Base-by-base conservation (phyloP, 106 monocot species). In the Dioscorea alata region DNA sequence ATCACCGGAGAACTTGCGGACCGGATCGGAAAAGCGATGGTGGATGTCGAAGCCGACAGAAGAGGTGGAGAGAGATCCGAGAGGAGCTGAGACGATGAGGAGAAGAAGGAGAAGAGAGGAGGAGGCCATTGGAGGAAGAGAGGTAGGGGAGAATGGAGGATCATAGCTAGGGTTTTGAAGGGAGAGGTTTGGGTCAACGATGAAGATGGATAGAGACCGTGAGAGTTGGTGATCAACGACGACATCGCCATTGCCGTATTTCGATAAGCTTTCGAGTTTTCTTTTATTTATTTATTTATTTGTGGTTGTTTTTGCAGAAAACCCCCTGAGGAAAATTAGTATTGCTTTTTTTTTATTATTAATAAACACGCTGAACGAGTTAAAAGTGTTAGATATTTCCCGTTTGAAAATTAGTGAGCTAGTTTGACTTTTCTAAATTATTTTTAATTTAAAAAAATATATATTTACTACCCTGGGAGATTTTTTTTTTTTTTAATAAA, bases 1-100 rank as follows among this genome's bases (percentile, higher is more conserved):
- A n/a, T 19, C n/a, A 28, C 52, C 62, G 58, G 65, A 48, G 48
- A 35, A 66, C 65, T 49, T 48, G 19, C 49, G 42, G 20, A 66
- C 65, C 8, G 1, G 2, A 48, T 66, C 65, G 49, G 65, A 66
- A 49, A 66, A 66, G 15, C 65, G 16, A 49, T 66, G 65, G 65
- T 66, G 65, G n/a, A 66, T 0, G n/a, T 66, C 65, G 3, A 66
- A 20, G 0, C 48, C 8, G 22, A 66, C 22, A 18, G 65, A 21
- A 4, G 65, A 8, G 12, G 48, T 49, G 19, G 19, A 8, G 4
- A 31, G 8, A 33, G 6, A 66, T 9, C 48, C 21, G 2, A 13
- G 33, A 2, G 49, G 19, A 20, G 49, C 49, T 8, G 2, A 35
- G 19, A 66, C 15, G 48, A 66, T 0, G 65, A 22, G 0, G 33